Percentiles rank a stretch among this genome's conserved stretches.
These are phyloP conservation scores for Aureobasidium pullulans DNA, from an alignment of 2,329 filamentous ascomycete species.

Conservation along the genomic window DNA sequence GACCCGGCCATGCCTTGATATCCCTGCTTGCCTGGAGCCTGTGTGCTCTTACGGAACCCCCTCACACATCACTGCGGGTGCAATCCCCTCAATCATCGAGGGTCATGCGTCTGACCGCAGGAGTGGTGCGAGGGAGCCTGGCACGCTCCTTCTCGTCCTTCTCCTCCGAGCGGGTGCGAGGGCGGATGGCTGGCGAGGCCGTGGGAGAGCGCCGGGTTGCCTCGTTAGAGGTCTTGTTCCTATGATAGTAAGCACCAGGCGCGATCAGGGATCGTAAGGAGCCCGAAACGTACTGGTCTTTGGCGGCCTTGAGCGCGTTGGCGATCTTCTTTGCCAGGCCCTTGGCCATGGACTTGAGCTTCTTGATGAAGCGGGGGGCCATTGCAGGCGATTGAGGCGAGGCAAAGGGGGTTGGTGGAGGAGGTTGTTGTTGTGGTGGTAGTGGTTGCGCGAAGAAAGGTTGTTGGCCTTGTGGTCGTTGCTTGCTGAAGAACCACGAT, in stretches of 20 bases:
- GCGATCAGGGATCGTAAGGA: too few species aligned
- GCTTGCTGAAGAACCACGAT: neutral
- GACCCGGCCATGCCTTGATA: neutral
- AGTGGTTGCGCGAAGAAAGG: neutral
- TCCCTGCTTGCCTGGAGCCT: neutral
- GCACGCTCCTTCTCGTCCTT: neutral
- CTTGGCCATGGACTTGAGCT: neutral
- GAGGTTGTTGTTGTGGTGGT: neutral
- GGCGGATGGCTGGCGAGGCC: neutral
- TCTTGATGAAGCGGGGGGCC: neutral
- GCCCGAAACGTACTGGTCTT: neutral
- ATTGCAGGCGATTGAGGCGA: neutral
- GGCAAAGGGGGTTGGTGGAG: neutral
- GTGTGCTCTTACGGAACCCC: neutral
- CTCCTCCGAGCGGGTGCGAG: neutral
- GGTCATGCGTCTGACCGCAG: neutral
- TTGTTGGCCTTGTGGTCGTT: neutral
- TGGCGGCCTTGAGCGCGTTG: neutral
- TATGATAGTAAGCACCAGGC: neutral
- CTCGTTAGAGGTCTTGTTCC: neutral
- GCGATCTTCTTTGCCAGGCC: neutral
- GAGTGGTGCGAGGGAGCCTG: neutral
- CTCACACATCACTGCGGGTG: neutral
- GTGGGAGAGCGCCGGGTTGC: neutral
- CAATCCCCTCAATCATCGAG: neutral